Percentiles rank a stretch among this genome's conserved stretches.
Evolutionary conservation across 176 grass and related monocot genomes (phyloP).

Genomic region (Dendrocalamus sinicus): DNA sequence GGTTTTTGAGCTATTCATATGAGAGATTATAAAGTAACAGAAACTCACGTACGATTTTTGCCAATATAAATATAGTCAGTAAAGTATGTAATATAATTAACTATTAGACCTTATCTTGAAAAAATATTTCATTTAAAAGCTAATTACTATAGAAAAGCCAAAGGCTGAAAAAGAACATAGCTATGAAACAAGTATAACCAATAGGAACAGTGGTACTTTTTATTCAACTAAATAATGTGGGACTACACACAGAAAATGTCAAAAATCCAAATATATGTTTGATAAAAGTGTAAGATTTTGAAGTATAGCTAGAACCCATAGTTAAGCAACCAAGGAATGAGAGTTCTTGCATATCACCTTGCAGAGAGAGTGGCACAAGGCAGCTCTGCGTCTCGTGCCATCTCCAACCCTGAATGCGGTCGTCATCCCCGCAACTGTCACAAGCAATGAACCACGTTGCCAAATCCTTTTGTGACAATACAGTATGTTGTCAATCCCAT

Average conservation of each 20-base stretch:
- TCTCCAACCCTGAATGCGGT: constrained; percentile 71
- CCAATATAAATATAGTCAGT: too few relatives aligned
- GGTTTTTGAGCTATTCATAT: too few relatives aligned
- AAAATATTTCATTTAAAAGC: too few relatives aligned
- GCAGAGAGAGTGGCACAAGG: constrained; percentile 48
- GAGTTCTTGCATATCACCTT: constrained; percentile 50
- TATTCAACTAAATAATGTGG: neutral
- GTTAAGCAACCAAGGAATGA: neutral
- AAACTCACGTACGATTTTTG: too few relatives aligned
- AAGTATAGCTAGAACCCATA: neutral
- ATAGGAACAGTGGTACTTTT: neutral
- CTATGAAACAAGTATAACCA: neutral
- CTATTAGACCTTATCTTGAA: too few relatives aligned
- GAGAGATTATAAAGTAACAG: too few relatives aligned
- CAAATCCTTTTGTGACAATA: neutral
- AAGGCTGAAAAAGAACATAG: too few relatives aligned
- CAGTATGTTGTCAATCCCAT: neutral
- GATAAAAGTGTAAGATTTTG: neutral
- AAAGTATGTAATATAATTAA: too few relatives aligned
- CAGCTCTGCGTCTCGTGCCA: constrained; percentile 75
- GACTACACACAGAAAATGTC: neutral
- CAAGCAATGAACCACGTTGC: constrained; percentile 9
- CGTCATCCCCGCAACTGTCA: constrained; percentile 76
- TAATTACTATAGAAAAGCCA: neutral
- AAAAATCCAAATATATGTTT: neutral